Evolutionary conservation across 2,329 filamentous ascomycete genomes (phyloP).

Genomic region (Diaporthe sp.): DNA sequence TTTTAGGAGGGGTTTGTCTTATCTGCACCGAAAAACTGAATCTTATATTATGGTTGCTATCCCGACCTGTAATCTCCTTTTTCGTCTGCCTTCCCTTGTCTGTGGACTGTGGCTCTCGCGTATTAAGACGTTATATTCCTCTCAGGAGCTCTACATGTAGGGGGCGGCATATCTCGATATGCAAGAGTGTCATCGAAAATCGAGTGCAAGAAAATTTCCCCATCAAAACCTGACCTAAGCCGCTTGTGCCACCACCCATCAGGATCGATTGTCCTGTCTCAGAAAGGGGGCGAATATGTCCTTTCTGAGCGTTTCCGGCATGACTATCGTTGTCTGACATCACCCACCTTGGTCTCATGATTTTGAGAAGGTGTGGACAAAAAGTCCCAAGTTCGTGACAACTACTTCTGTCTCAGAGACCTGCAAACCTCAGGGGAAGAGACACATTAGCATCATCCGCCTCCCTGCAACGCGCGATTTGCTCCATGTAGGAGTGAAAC

Average conservation of each 20-base stretch:
- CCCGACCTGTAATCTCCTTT: constrained; percentile 42
- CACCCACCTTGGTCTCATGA: background rate
- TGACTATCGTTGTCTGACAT: background rate
- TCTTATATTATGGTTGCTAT: constrained; percentile 39
- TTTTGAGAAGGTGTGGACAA: background rate
- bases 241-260: background rate
- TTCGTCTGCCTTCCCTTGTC: constrained; percentile 31
- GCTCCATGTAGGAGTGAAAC: background rate
- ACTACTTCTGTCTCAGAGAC: too few relatives aligned
- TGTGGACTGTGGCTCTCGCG: constrained; percentile 24
- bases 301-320: background rate
- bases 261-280: background rate
- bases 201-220: constrained; percentile 8
- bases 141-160: constrained; percentile 2
- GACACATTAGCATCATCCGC: background rate
- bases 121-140: constrained; percentile 28
- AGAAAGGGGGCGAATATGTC: background rate
- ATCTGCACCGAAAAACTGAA: constrained; percentile 40
- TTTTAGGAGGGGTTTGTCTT: constrained; percentile 38
- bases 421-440: background rate
- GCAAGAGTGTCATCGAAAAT: constrained; percentile 15
- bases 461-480: background rate
- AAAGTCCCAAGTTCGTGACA: background rate
- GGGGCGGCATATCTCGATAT: background rate
- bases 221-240: background rate